Evolutionary conservation across 2,329 filamentous ascomycete genomes (phyloP).

Genomic region (Claviceps fusiformis): DNA sequence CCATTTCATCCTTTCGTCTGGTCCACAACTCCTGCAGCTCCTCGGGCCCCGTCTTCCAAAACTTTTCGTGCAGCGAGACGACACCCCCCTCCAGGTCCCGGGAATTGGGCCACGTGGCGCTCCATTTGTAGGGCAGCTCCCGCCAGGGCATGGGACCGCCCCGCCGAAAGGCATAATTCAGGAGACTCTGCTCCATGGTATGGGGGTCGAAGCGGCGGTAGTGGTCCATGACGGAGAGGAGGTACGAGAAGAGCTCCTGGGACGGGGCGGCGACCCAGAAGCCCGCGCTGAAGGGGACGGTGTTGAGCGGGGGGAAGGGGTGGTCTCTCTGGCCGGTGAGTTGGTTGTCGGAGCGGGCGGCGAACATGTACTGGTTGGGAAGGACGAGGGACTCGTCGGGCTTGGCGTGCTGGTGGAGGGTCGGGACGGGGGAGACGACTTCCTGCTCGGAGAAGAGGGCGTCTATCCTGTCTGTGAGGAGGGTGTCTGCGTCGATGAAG

Average conservation of each 20-base stretch:
- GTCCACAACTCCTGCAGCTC: conserved; percentile 3
- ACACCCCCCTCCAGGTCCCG: conserved; percentile 20
- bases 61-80: conserved; percentile 24
- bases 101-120: conserved; percentile 22
- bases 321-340: conserved; percentile 18
- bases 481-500: conserved; percentile 30
- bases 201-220: conserved; percentile 23
- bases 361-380: conserved; percentile 21
- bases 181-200: conserved; percentile 27
- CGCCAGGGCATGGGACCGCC: conserved; percentile 28
- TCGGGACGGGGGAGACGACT: neutral
- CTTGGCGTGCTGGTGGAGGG: conserved; percentile 18
- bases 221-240: conserved; percentile 21
- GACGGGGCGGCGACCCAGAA: conserved; percentile 28
- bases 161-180: conserved; percentile 29
- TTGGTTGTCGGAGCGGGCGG: conserved; percentile 19
- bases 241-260: conserved; percentile 22
- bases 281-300: conserved; percentile 23
- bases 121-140: conserved; percentile 24
- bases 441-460: conserved; percentile 2
- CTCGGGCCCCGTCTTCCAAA: conserved; percentile 15
- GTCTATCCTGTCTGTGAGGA: conserved; percentile 22
- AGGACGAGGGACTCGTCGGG: conserved; percentile 17
- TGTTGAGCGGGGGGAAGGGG: conserved; percentile 20
- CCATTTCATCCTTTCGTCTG: neutral